phyloP scores from a whole-genome alignment of 208 protist species.

The Trypanosoma rangeli region DNA sequence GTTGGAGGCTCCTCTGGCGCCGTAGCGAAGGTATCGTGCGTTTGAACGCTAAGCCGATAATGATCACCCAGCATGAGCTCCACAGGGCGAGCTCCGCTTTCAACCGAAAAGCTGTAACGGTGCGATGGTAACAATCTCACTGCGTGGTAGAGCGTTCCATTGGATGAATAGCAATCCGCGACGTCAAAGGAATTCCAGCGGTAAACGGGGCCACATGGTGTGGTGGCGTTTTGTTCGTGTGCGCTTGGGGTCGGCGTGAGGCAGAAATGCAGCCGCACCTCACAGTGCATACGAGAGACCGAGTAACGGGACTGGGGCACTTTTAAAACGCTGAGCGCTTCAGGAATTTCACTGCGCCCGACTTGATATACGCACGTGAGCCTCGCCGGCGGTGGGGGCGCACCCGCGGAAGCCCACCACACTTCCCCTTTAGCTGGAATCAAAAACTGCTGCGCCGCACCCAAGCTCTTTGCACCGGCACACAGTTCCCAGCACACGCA shows the following conservation, averaged over 20 bases:
- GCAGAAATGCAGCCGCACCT: constrained; percentile 21
- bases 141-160: constrained; percentile 19
- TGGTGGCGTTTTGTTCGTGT: not conserved
- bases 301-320: not conserved
- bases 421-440: not conserved
- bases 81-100: not conserved
- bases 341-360: constrained; percentile 20
- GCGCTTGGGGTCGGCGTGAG: not conserved
- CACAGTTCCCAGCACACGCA: constrained; percentile 1
- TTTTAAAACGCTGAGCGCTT: not conserved
- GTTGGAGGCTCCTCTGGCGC: not conserved
- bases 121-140: constrained; percentile 26
- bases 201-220: not conserved
- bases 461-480: not conserved
- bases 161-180: constrained; percentile 20
- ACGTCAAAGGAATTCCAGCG: constrained; percentile 31
- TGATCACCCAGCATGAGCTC: constrained; percentile 16
- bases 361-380: constrained; percentile 22
- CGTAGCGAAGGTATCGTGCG: not conserved
- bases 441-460: not conserved
- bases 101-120: constrained; percentile 23
- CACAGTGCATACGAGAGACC: constrained; percentile 23
- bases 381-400: not conserved
- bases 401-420: not conserved
- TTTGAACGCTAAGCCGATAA: constrained; percentile 1